phyloP scores from a whole-genome alignment of 805 yeast species.

The Lipomyces starkeyi region DNA sequence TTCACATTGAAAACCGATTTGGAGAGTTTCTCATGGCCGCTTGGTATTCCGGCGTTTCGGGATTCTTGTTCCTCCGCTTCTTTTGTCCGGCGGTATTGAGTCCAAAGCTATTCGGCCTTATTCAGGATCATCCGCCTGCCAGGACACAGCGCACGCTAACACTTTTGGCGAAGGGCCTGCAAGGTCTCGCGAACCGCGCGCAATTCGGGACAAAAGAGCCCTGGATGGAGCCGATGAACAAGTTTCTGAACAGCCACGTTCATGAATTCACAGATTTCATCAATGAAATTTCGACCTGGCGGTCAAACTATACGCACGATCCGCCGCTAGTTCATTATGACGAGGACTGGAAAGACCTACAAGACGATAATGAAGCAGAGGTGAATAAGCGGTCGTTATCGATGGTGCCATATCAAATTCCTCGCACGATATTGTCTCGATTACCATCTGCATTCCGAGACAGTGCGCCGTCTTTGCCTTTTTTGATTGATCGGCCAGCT shows the following conservation, averaged over 20 bases:
- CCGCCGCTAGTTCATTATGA: constrained; percentile 1
- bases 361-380: constrained; percentile 26
- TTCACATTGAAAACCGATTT: constrained; percentile 55
- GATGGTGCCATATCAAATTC: constrained; percentile 29
- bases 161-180: constrained; percentile 74
- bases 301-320: constrained; percentile 28
- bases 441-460: constrained; percentile 31
- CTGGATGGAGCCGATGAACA: constrained; percentile 72
- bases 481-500: constrained; percentile 47
- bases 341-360: constrained; percentile 6
- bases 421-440: constrained; percentile 28
- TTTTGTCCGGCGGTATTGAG: constrained; percentile 91
- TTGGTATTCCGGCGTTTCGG: constrained; percentile 71
- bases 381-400: constrained; percentile 21
- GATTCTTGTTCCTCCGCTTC: constrained; percentile 82
- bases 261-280: constrained; percentile 69
- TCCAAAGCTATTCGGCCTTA: constrained; percentile 81
- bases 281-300: constrained; percentile 61
- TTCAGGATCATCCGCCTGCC: constrained; percentile 73
- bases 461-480: constrained; percentile 42
- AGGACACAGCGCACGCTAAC: constrained; percentile 78
- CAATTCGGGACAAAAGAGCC: constrained; percentile 84
- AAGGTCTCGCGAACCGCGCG: constrained; percentile 79
- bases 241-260: constrained; percentile 64
- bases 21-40: constrained; percentile 46